Base-by-base conservation (phyloP, 768 basidiomycete species). In the Calocybe cyanea region DNA sequence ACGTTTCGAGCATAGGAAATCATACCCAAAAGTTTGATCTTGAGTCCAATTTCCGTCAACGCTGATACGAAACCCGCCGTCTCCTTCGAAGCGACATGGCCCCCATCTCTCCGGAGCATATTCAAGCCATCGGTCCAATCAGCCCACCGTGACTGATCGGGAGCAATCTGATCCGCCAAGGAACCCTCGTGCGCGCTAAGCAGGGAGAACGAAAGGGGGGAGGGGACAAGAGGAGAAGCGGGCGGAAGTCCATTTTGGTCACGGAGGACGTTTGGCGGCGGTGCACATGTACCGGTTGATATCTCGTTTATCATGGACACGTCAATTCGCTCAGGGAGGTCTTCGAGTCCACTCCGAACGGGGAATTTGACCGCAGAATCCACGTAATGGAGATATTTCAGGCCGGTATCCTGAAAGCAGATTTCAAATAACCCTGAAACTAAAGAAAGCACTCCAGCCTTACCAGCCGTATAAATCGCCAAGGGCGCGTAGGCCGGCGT, bases 91-190 rank as follows among this genome's bases (percentile, higher is more conserved):
- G 85, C 71, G 46, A 92, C 87, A 59, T 90, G 89, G 7, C 87
- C 86, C 14, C 88, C 81, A 53, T 87, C 88, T 41, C 82, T 70
- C 32, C 89, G 72, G 33, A 94, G 74, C 82, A 94, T 87, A 56
- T 90, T 90, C 63, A 95, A 60, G 3, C 92, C 92, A 62, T 95
- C 92, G 2, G 90, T 90, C 92, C 92, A 95, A 66, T 95, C 92
- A 13, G 89, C 86, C 85, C 88, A 93, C 14, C 85, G 72, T 14
- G 83, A 80, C 42, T 79, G 76, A 62, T 92, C 81, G 21, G 83
- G 80, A 2, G 89, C 87, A 54, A 90, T 82, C 47, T 84, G 78
- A 60, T 91, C 87, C 3, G 85, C 88, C 46, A 91, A 60, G 2
- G 85, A 82, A 15, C 79, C 82, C 54, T 86, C 85, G 55, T 76